Base-by-base conservation (phyloP, 345 rosid species). In the Anastatica hierochuntica region DNA sequence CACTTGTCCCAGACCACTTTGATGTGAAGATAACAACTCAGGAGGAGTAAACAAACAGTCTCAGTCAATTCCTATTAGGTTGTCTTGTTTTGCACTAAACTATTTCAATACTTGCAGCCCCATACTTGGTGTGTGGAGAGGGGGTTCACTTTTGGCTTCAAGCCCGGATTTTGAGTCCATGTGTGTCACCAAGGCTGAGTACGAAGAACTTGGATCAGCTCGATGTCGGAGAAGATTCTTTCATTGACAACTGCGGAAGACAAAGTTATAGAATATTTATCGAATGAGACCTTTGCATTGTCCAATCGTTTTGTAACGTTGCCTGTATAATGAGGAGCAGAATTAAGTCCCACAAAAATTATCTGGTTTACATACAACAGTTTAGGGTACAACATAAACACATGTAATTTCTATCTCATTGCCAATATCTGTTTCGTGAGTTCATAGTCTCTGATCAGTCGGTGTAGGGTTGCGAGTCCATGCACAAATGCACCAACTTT, bases 161-260 rank as follows among this genome's bases (percentile, higher is more conserved):
- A 87, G 94, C 72, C 96, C 96, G 0, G 95, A 81, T 60, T 90
- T 75, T 58, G 82, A 87, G 64, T 71, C 84, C 8, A 90, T 83
- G 88, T 85, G 95, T 20, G 80, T 84, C 62, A 84, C 98, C 67
- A 90, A 90, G 74, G 75, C 84, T n/a, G 98, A 90, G 46, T 90
- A 87, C 19, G 98, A 90, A 71, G 98, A 90, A 72, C 82, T 73
- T 64, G 98, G 96, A 72, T 90, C 98, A 57, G 78, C 73, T 60
- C 79, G 92, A 54, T 87, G 95, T 67, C 83, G 88, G 26, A 74
- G 43, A 68, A 78, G 92, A 65, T 90, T 90, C 79, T 81, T 84
- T 68, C 83, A 71, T 51, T 84, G 72, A 81, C 27, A 15, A 4
- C 4, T n/a, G n/a, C n/a, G n/a, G n/a, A n/a, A n/a, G n/a, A n/a